phyloP scores from a whole-genome alignment of 2,329 filamentous ascomycete species.

The Endocalyx cinctus region DNA sequence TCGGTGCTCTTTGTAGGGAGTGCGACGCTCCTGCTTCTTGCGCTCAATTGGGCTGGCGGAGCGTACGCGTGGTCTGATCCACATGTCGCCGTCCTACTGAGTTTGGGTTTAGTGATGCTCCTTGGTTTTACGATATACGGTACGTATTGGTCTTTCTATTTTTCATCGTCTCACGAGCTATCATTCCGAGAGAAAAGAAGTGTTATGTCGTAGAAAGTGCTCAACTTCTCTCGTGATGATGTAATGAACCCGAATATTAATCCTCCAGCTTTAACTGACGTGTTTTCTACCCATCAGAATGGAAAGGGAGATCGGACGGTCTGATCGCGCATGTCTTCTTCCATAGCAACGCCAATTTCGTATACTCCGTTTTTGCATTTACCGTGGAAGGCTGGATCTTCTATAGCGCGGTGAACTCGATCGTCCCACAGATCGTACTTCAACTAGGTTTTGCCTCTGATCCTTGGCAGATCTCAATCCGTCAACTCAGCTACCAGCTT shows the following conservation, averaged over 20 bases:
- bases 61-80: constrained; percentile 34
- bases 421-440: constrained; percentile 44
- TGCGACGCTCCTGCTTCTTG: constrained; percentile 39
- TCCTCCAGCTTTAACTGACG: no score
- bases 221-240: no score
- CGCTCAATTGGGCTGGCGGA: constrained; percentile 42
- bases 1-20: constrained; percentile 38
- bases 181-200: no score
- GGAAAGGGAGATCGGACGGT: constrained; percentile 50
- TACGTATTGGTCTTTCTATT: constrained; percentile 18
- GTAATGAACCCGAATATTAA: no score
- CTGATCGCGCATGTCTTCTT: constrained; percentile 55
- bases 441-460: constrained; percentile 43
- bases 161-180: no score
- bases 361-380: constrained; percentile 50
- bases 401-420: constrained; percentile 47
- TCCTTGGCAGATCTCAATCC: constrained; percentile 42
- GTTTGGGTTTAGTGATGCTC: constrained; percentile 36
- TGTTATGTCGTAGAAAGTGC: no score
- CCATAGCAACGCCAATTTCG: constrained; percentile 47
- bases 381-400: constrained; percentile 57
- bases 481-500: constrained; percentile 41
- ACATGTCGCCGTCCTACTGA: constrained; percentile 36
- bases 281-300: constrained; percentile 37
- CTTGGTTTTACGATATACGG: constrained; percentile 35